A percentile compares a stretch with the other conserved stretches of the same genome.
These are phyloP conservation scores for Pezicula rhizophila DNA, from an alignment of 2,329 filamentous ascomycete genomes.

Conservation along the genomic window DNA sequence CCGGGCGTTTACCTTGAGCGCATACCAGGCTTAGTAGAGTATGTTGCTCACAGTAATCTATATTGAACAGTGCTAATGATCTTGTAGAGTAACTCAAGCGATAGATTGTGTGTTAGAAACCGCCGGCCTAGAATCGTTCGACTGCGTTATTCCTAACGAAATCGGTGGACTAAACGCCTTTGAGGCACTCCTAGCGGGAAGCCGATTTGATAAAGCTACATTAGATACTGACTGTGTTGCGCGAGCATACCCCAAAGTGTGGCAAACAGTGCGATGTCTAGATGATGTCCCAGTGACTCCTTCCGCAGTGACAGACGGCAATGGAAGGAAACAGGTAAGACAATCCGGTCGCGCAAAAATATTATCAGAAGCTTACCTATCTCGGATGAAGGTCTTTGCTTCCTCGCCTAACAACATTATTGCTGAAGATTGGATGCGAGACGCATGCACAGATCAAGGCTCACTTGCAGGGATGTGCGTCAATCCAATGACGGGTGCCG, in stretches of 20 bases:
- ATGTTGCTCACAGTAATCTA: neutral
- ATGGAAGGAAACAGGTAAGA: slow-evolving; percentile 13
- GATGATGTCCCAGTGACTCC: slow-evolving; percentile 20
- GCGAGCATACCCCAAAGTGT: slow-evolving; percentile 25
- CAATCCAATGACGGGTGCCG: slow-evolving; percentile 19
- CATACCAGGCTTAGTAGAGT: slow-evolving; percentile 24
- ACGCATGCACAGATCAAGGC: slow-evolving; percentile 20
- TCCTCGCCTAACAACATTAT: slow-evolving; percentile 16
- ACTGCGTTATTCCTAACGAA: slow-evolving; percentile 56
- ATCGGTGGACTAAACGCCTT: slow-evolving; percentile 59
- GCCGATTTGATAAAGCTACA: slow-evolving; percentile 19
- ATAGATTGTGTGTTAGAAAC: slow-evolving; percentile 20
- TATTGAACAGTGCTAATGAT: slow-evolving; percentile 3
- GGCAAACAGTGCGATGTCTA: slow-evolving; percentile 25
- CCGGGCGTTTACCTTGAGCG: slow-evolving; percentile 25
- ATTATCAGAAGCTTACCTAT: neutral
- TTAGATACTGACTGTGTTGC: slow-evolving; percentile 26
- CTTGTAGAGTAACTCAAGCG: slow-evolving; percentile 20
- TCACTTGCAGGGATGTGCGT: slow-evolving; percentile 22
- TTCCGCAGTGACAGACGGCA: slow-evolving; percentile 20
- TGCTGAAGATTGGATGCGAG: slow-evolving; percentile 23
- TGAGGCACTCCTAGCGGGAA: slow-evolving; percentile 21
- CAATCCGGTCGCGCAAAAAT: neutral
- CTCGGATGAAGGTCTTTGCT: slow-evolving; percentile 12
- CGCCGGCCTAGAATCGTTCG: slow-evolving; percentile 17